A percentile compares a stretch with the other conserved stretches of the same genome.
These are phyloP conservation scores for Arbutus unedo DNA, from an alignment of 148 eudicot genomes.

Conservation along the genomic window DNA sequence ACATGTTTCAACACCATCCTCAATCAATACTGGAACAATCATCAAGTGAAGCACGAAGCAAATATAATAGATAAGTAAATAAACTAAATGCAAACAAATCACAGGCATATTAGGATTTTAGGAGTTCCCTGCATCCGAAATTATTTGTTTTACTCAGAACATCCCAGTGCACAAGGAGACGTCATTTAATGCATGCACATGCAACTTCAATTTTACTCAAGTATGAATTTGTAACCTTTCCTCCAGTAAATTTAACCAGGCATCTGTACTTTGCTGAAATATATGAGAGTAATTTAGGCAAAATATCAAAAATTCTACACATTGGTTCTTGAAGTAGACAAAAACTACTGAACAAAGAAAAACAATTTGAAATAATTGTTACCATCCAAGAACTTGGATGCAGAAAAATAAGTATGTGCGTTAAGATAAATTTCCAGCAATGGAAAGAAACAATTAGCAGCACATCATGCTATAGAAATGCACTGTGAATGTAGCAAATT, in stretches of 20 bases:
- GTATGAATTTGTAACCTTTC: not conserved
- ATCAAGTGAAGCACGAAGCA: not conserved
- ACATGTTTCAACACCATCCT: conserved; percentile 6
- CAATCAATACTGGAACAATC: conserved; percentile 6
- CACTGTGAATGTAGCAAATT: not conserved
- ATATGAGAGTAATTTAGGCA: not conserved
- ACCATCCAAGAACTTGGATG: conserved; percentile 3
- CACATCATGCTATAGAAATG: not conserved
- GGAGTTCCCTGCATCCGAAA: not conserved
- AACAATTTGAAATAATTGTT: not conserved
- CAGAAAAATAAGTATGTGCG: not conserved
- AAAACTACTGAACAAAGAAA: not conserved
- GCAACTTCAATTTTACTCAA: not conserved
- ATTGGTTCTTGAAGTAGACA: not conserved
- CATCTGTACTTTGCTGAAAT: not conserved
- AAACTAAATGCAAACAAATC: conserved; percentile 3
- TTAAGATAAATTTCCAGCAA: not conserved
- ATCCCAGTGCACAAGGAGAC: not conserved
- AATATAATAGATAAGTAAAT: not conserved
- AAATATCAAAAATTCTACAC: not conserved
- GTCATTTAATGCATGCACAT: not conserved
- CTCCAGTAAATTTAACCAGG: not conserved
- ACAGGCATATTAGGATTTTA: not conserved
- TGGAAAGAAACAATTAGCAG: not conserved
- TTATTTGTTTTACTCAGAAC: not conserved